These are phyloP conservation scores for Fusarium abutilonis DNA, from an alignment of 2,329 filamentous ascomycete species.

Conservation along the genomic window DNA sequence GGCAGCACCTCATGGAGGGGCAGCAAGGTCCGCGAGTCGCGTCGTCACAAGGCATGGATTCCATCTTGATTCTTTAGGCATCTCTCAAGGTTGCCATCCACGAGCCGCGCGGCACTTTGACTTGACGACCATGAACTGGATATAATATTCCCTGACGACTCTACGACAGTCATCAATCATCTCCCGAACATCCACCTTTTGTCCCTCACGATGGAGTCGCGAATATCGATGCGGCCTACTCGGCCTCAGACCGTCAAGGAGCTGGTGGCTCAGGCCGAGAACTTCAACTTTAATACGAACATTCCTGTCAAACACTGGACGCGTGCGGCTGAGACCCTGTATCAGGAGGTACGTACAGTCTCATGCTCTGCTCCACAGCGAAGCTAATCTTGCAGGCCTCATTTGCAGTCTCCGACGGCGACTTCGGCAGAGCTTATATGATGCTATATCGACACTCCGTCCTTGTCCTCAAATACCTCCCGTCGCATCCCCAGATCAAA, in stretches of 20 bases:
- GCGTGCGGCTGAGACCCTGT: conserved; percentile 79
- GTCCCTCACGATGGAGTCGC: conserved; percentile 44
- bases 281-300: conserved; percentile 81
- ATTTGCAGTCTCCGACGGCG: conserved; percentile 86
- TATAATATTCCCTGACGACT: conserved; percentile 25
- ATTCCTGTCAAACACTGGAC: conserved; percentile 85
- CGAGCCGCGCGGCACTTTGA: conserved; percentile 21
- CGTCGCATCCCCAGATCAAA: conserved; percentile 78
- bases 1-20: conserved; percentile 31
- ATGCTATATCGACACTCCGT: conserved; percentile 89
- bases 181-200: neutral
- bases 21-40: conserved; percentile 37
- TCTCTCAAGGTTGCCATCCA: conserved; percentile 19
- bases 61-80: conserved; percentile 34
- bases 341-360: conserved; percentile 74
- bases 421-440: conserved; percentile 88
- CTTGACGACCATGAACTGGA: conserved; percentile 25
- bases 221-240: conserved; percentile 49
- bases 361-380: too few species aligned
- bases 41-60: conserved; percentile 38
- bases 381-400: conserved; percentile 68
- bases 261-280: conserved; percentile 77
- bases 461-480: conserved; percentile 80
- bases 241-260: conserved; percentile 77
- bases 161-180: conserved; percentile 23